These are phyloP conservation scores for Misopates orontium DNA, from an alignment of 257 asterid genomes.

Conservation along the genomic window DNA sequence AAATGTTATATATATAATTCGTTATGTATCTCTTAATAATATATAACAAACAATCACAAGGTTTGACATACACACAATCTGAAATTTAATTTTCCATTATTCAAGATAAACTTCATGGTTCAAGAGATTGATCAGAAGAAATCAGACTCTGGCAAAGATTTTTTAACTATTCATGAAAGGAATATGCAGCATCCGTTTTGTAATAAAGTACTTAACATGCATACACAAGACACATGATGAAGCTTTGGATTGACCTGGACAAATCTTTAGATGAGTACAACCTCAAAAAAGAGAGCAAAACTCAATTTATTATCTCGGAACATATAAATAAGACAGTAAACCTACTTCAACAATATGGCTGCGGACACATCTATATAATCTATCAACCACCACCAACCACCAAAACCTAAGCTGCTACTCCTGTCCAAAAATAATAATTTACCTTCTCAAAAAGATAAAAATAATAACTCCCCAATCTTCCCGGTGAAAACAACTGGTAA, in stretches of 20 bases:
- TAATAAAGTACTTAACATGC: neutral
- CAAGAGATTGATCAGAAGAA: too few relatives aligned
- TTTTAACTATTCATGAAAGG: too few relatives aligned
- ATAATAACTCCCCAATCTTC: neutral
- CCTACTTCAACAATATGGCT: constrained; percentile 1
- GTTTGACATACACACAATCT: too few relatives aligned
- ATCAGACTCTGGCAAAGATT: too few relatives aligned
- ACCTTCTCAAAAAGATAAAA: neutral
- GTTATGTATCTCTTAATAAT: too few relatives aligned
- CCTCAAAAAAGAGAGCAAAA: neutral
- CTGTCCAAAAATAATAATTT: constrained; percentile 8
- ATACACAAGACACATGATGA: neutral
- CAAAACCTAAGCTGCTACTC: neutral
- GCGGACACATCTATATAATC: neutral
- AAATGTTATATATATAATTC: too few relatives aligned
- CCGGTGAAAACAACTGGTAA: constrained; percentile 41
- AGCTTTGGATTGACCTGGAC: neutral
- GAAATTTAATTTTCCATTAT: too few relatives aligned
- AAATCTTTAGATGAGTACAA: neutral
- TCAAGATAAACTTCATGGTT: too few relatives aligned
- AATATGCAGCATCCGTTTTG: too few relatives aligned
- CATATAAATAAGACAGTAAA: neutral
- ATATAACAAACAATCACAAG: too few relatives aligned
- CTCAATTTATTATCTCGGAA: constrained; percentile 29
- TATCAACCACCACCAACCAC: neutral